Conservation (phyloP, 2,329 filamentous ascomycete species). For the Immersiporthe knoxdaviesiana region DNA sequence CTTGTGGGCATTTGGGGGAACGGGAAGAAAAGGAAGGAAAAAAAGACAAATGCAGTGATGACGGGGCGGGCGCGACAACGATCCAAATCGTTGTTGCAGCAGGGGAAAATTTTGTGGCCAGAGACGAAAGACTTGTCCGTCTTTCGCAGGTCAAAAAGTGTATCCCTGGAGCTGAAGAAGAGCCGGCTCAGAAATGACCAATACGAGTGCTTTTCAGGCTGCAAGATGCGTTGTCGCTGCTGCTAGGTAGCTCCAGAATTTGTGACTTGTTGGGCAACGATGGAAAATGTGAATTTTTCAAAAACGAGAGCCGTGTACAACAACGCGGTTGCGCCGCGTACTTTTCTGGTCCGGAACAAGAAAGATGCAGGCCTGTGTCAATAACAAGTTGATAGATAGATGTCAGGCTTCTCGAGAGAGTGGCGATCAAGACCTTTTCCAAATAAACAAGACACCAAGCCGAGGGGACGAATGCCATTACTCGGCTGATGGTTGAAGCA, state of each 20-base stretch:
- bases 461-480: background rate
- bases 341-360: background rate
- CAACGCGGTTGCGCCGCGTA: background rate
- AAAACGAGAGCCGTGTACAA: background rate
- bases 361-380: conserved; percentile 5
- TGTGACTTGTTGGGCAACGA: background rate
- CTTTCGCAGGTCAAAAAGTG: conserved; percentile 1
- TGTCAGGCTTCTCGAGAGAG: conserved; percentile 3
- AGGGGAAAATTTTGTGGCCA: background rate
- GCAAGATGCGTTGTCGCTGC: conserved; percentile 11
- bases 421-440: background rate
- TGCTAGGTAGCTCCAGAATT: conserved; percentile 6
- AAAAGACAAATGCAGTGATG: conserved; percentile 5
- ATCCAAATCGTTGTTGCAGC: conserved; percentile 22
- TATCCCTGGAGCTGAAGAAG: background rate
- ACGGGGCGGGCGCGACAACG: conserved; percentile 24
- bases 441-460: background rate
- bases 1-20: conserved; percentile 26
- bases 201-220: conserved; percentile 10
- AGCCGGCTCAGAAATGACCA: background rate
- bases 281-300: background rate
- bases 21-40: background rate
- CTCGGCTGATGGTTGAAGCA: background rate
- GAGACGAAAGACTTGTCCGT: conserved; percentile 9
- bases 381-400: background rate